These are phyloP conservation scores for Lyophyllum decastes DNA, from an alignment of 768 basidiomycete genomes.

Conservation along the genomic window DNA sequence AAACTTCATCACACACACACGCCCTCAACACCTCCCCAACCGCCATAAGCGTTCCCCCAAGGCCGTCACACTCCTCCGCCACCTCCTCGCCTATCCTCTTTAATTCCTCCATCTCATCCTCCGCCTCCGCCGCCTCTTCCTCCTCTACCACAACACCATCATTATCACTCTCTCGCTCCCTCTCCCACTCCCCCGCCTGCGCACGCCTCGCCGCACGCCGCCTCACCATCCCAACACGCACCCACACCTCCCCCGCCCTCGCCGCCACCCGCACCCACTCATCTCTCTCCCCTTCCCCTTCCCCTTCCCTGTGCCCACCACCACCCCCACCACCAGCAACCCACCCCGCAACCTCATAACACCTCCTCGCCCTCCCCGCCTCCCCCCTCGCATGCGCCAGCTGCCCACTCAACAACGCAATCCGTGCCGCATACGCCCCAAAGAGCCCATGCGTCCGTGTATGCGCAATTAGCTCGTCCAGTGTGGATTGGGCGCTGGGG, in stretches of 20 bases:
- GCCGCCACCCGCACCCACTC: slow-evolving; percentile 50
- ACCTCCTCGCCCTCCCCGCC: slow-evolving; percentile 52
- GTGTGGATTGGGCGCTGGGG: slow-evolving; percentile 55
- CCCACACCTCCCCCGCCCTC: slow-evolving; percentile 49
- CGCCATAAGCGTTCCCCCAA: slow-evolving; percentile 56
- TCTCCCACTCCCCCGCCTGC: too few species aligned
- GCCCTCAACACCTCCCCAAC: slow-evolving; percentile 59
- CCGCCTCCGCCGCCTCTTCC: too few species aligned
- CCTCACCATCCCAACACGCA: slow-evolving; percentile 44
- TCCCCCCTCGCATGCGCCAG: slow-evolving; percentile 69
- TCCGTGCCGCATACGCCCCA: slow-evolving; percentile 54
- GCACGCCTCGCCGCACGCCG: slow-evolving; percentile 11
- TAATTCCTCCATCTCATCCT: slow-evolving; percentile 34
- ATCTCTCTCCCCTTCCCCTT: slow-evolving; percentile 25
- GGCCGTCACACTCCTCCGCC: slow-evolving; percentile 43
- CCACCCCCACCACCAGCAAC: slow-evolving; percentile 28
- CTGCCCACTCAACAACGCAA: slow-evolving; percentile 71
- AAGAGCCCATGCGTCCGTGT: slow-evolving; percentile 62
- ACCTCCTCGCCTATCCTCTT: slow-evolving; percentile 36
- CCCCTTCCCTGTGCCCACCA: background rate
- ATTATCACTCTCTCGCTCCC: too few species aligned
- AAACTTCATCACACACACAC: slow-evolving; percentile 53
- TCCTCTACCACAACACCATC: too few species aligned
- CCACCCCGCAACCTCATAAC: slow-evolving; percentile 63
- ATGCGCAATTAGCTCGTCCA: slow-evolving; percentile 58